Base-by-base conservation (phyloP, 257 asterid species). In the Leonotis leonurus region DNA sequence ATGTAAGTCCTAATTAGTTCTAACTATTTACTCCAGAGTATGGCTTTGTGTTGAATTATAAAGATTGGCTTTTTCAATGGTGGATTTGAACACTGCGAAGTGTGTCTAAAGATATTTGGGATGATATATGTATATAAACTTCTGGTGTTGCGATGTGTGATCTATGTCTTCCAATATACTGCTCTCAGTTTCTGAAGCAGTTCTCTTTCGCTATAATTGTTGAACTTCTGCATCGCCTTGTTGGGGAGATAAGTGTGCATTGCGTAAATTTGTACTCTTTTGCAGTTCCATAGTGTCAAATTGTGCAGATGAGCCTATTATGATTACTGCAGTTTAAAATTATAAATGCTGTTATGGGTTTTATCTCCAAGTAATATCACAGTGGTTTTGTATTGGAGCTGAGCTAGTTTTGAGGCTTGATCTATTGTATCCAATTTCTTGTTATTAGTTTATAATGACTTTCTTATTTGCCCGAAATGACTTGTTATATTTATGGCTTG, bases 1-100 rank as follows among this genome's bases (percentile, higher is more conserved):
- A 82, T 76, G 74, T 51, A 62, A 54, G 70, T 22, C n/a, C n/a
- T 75, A 62, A 24, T 63, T 26, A 13, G 51, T 7, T 44, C 65
- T 69, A 37, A 68, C 66, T 63, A 29, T 50, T 16, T 58, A 75
- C 62, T 40, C 60, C 70, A 13, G 37, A 20, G 56, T 70, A 58
- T 60, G 57, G 11, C n/a, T 51, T 11, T 44, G 39, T 35, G 72
- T 35, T 54, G 43, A 63, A 54, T 63, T 64, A 69, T 79, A 85
- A 36, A 44, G 59, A 56, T 65, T 58, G 69, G 61, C n/a, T 53
- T 71, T 44, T 35, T 21, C 12, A 20, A 29, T 53, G 56, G 48
- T 26, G 62, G 56, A 69, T 60, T 58, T 43, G 37, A 59, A 49
- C 18, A 35, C 17, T 13, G 60, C 50, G n/a, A 29, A 25, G 61